Percentiles rank a stretch among this genome's conserved stretches.
phyloP scores from a whole-genome alignment of 805 yeast species.

The Cyberlindnera americana region DNA sequence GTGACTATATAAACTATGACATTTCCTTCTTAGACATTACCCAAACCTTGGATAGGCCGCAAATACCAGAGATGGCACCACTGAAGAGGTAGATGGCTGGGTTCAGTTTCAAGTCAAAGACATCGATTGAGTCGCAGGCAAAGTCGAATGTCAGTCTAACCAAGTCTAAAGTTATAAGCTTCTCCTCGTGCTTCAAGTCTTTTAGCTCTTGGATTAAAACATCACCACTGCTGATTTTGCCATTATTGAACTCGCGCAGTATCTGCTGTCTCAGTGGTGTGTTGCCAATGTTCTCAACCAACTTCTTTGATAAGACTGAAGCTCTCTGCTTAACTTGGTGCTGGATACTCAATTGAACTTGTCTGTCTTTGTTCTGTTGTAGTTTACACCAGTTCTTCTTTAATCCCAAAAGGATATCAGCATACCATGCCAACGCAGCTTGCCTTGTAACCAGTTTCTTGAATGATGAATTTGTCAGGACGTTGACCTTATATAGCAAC shows the following conservation, averaged over 20 bases:
- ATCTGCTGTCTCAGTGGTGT: slow-evolving; percentile 30
- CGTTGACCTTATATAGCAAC: slow-evolving; percentile 51
- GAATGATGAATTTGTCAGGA: slow-evolving; percentile 37
- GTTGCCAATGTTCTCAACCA: slow-evolving; percentile 26
- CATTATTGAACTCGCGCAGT: slow-evolving; percentile 28
- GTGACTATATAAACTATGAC: no score
- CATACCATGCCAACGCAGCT: slow-evolving; percentile 67
- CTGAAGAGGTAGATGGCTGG: slow-evolving; percentile 20
- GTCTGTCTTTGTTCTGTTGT: slow-evolving; percentile 41
- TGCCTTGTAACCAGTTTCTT: slow-evolving; percentile 46
- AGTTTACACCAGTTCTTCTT: slow-evolving; percentile 47
- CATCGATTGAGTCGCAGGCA: slow-evolving; percentile 43
- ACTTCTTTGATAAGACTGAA: slow-evolving; percentile 38
- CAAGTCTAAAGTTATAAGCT: slow-evolving; percentile 37
- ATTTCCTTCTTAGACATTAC: slow-evolving; percentile 19
- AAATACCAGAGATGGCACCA: slow-evolving; percentile 25
- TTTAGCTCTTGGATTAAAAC: slow-evolving; percentile 27
- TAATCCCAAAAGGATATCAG: slow-evolving; percentile 55
- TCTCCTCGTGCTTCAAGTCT: slow-evolving; percentile 34
- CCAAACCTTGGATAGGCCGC: slow-evolving; percentile 28
- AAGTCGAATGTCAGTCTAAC: slow-evolving; percentile 43
- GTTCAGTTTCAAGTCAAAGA: slow-evolving; percentile 35
- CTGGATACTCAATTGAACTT: slow-evolving; percentile 52
- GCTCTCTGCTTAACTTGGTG: slow-evolving; percentile 60
- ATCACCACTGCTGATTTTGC: slow-evolving; percentile 12